These are phyloP conservation scores for Metarhizium guizhouense DNA, from an alignment of 2,329 filamentous ascomycete genomes.

Conservation along the genomic window DNA sequence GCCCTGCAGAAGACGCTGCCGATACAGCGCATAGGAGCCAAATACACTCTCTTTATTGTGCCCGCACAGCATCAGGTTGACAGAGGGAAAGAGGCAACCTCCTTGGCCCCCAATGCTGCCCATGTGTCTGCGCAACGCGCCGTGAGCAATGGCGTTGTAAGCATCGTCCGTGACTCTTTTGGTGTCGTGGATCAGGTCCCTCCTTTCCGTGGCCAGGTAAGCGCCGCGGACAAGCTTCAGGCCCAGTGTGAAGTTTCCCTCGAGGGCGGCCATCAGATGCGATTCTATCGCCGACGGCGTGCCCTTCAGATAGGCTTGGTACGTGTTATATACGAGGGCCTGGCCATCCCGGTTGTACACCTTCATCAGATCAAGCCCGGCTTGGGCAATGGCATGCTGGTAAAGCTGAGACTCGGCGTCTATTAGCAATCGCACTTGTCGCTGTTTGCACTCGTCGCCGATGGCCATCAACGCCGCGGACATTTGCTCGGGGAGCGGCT, in stretches of 20 bases:
- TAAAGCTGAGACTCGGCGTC: conserved; percentile 38
- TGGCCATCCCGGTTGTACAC: conserved; percentile 28
- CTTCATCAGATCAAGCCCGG: conserved; percentile 26
- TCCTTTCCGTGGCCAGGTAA: conserved; percentile 41
- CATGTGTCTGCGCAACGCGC: conserved; percentile 30
- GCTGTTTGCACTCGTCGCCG: conserved; percentile 26
- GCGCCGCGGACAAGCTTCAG: conserved; percentile 49
- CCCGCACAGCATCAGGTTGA: conserved; percentile 42
- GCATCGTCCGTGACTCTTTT: conserved; percentile 42
- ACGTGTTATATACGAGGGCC: conserved; percentile 38
- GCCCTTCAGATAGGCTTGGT: conserved; percentile 47
- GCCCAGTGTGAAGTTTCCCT: conserved; percentile 41
- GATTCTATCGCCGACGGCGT: conserved; percentile 30
- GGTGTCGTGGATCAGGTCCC: conserved; percentile 41
- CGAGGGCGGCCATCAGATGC: conserved; percentile 35
- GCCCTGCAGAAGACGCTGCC: conserved; percentile 24
- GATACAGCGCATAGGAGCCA: conserved; percentile 33
- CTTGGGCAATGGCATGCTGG: conserved; percentile 27
- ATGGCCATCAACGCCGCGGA: conserved; percentile 31
- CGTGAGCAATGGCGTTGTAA: conserved; percentile 40
- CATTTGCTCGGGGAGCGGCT: conserved; percentile 30
- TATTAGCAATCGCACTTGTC: conserved; percentile 32
- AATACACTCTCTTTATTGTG: conserved; percentile 37
- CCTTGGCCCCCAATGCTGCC: conserved; percentile 5
- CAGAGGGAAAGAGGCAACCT: conserved; percentile 27